phyloP scores from a whole-genome alignment of 2,329 filamentous ascomycete genomes.

The Penicillium frequentans region DNA sequence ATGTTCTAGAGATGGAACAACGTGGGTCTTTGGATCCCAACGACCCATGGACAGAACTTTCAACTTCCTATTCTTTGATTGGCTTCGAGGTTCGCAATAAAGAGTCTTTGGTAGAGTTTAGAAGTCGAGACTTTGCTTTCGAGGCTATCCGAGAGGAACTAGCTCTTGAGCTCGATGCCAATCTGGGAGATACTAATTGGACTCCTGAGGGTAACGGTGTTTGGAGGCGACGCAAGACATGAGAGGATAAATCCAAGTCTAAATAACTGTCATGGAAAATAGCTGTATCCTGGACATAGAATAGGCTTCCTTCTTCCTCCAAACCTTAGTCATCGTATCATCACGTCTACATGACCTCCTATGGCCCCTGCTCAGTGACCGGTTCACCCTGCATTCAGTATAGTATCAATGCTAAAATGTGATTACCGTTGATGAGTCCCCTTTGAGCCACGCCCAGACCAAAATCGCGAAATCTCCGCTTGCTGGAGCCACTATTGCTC shows the following conservation, averaged over 20 bases:
- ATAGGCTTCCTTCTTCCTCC: no score
- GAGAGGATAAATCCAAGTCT: not conserved
- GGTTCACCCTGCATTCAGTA: no score
- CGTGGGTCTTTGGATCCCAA: slow-evolving; percentile 42
- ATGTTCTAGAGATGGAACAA: slow-evolving; percentile 40
- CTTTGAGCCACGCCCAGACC: no score
- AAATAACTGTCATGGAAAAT: no score
- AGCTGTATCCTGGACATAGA: no score
- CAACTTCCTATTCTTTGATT: slow-evolving; percentile 52
- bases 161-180: slow-evolving; percentile 22
- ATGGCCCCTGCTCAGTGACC: no score
- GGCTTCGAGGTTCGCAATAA: slow-evolving; percentile 20
- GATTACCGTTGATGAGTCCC: no score
- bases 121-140: slow-evolving; percentile 32
- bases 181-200: slow-evolving; percentile 28
- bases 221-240: slow-evolving; percentile 24
- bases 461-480: no score
- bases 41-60: slow-evolving; percentile 56
- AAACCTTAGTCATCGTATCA: no score
- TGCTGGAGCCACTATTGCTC: no score
- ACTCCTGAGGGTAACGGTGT: slow-evolving; percentile 29
- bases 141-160: slow-evolving; percentile 31
- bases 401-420: no score
- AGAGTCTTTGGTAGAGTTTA: slow-evolving; percentile 26
- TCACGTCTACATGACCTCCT: no score